A percentile compares a stretch with the other conserved stretches of the same genome.
Conservation (phyloP, 371 early-diverging fungal species). For the Rhizopus stolonifer region DNA sequence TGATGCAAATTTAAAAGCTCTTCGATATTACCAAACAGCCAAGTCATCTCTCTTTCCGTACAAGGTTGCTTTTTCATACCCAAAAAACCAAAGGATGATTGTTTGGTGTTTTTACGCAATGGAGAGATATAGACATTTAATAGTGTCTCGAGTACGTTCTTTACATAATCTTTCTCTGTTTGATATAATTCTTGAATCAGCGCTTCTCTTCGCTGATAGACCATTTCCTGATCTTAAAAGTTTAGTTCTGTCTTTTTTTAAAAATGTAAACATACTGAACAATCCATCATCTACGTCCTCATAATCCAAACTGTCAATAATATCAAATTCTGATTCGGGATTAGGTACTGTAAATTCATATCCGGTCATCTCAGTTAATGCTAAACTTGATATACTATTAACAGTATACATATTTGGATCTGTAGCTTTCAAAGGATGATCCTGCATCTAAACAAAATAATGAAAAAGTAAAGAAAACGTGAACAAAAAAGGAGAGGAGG, state of each 20-base stretch:
- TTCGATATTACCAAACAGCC: conserved; percentile 45
- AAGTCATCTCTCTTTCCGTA: conserved; percentile 41
- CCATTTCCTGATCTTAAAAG: conserved; percentile 37
- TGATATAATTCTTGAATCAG: conserved; percentile 33
- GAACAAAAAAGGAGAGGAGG: conserved; percentile 1
- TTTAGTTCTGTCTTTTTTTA: not conserved
- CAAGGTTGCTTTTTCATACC: conserved; percentile 42
- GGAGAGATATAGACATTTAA: conserved; percentile 28
- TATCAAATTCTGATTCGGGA: conserved; percentile 28
- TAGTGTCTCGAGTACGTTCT: conserved; percentile 23
- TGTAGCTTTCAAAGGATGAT: not conserved
- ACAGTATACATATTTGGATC: not conserved
- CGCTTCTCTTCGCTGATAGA: conserved; percentile 37
- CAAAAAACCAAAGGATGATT: conserved; percentile 34
- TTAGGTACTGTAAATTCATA: not conserved
- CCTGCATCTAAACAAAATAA: not conserved
- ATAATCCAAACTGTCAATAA: conserved; percentile 42
- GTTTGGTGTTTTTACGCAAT: conserved; percentile 32
- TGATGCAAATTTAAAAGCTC: conserved; percentile 27
- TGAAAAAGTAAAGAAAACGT: conserved; percentile 4
- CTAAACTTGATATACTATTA: not conserved
- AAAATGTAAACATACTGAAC: conserved; percentile 26
- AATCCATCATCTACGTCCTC: conserved; percentile 45
- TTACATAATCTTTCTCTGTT: conserved; percentile 35
- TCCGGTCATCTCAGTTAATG: not conserved